Base-by-base conservation (phyloP, 2,329 filamentous ascomycete genomes). In the Tetracladium maxilliforme region DNA sequence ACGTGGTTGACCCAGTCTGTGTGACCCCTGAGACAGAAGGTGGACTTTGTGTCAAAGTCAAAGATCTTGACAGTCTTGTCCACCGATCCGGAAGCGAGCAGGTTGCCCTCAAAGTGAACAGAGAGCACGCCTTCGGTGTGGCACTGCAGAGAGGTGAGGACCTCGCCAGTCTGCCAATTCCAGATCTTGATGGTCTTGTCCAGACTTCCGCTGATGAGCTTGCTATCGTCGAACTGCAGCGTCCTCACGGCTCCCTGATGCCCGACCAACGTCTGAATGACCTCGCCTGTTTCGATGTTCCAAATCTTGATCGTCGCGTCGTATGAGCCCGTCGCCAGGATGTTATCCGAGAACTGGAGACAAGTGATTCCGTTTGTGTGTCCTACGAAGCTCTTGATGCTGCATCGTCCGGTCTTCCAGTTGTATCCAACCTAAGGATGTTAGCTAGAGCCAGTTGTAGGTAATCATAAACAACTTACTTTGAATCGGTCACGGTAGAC, bases 1-100 rank as follows among this genome's bases (percentile, higher is more conserved):
- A 95, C 87, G n/a, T 81, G 76, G 51, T 98, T 98, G 40, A 98
- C 86, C 81, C 87, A 95, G 47, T 95, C 86, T 1, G 64, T 70
- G 46, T 98, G 90, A 7, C 86, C 87, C 14, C 75, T 72, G 9
- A 98, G 61, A 25, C 71, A 65, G 38, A 78, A 92, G 0, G 76
- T 79, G 26, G 80, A 74, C 45, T 82, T 83, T 30, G 79, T 81
- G 40, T 79, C 69, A 41, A 92, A 90, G 48, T 93, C 87, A 68
- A 87, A 94, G 22, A 98, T 75, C 45, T 87, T 84, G 48, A 95
- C 76, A 2, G 77, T 87, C 46, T 72, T 74, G 50, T 98, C 90
- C 34, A 86, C 76, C 2, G 84, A 93, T 1, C 83, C 90, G 1
- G 84, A 92, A 1, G 82, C 87, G 11, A 95, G 63, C 23, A 84